A percentile compares a stretch with the other conserved stretches of the same genome.
These are phyloP conservation scores for Mesembryanthemum crystallinum DNA, from an alignment of 148 eudicot species.

Conservation along the genomic window DNA sequence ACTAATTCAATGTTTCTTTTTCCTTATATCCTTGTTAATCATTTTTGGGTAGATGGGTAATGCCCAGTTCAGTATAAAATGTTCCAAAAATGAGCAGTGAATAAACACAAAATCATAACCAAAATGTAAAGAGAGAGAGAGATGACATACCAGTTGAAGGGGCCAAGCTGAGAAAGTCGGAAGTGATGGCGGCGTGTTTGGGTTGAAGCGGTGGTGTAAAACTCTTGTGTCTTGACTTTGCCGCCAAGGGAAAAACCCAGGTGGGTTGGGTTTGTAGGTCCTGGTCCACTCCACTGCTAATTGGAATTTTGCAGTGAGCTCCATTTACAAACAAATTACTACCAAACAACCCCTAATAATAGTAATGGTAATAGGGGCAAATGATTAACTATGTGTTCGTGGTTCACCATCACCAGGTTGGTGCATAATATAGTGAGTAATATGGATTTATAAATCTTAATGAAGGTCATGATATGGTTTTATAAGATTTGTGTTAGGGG, in stretches of 20 bases:
- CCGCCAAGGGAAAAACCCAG: constrained; percentile 5
- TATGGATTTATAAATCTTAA: too few relatives aligned
- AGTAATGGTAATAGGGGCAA: too few relatives aligned
- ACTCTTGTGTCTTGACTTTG: background rate
- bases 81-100: background rate
- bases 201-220: background rate
- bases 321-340: background rate
- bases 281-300: background rate
- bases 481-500: too few relatives aligned
- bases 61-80: background rate
- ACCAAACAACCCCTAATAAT: too few relatives aligned
- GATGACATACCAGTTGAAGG: background rate
- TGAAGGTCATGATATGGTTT: too few relatives aligned
- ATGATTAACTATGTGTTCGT: too few relatives aligned
- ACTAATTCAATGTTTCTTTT: background rate
- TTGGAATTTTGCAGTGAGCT: background rate
- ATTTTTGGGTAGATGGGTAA: background rate
- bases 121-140: background rate
- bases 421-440: too few relatives aligned
- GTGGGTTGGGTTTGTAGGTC: background rate
- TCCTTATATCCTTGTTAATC: background rate
- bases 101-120: background rate
- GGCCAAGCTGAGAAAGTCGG: background rate
- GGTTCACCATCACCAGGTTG: too few relatives aligned
- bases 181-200: background rate